A percentile compares a stretch with the other conserved stretches of the same genome.
Conservation (phyloP, 139 green algal species). For the Volvox africanus region DNA sequence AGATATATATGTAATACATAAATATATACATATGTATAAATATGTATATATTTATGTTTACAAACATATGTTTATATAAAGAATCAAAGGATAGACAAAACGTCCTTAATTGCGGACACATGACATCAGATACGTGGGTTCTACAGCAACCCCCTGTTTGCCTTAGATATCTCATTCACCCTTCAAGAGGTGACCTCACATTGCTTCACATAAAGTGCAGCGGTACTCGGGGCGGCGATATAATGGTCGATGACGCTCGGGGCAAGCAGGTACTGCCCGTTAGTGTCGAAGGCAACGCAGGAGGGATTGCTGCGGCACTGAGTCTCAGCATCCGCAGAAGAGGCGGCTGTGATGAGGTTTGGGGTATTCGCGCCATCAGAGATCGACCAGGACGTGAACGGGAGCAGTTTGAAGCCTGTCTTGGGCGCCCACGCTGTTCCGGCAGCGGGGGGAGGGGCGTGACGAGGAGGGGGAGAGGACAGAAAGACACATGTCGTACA, state of each 20-base stretch:
- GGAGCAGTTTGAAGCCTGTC: background rate
- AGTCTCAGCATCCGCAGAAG: background rate
- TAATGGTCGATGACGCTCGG: background rate
- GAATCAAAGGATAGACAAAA: too few species aligned
- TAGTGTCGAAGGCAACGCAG: background rate
- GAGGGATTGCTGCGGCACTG: background rate
- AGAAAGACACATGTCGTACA: background rate
- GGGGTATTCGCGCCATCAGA: background rate
- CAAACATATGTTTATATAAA: too few species aligned
- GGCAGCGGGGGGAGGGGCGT: background rate
- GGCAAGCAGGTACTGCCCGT: background rate
- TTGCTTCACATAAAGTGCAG: background rate
- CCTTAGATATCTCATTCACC: too few species aligned
- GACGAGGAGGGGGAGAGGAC: background rate
- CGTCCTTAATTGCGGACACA: too few species aligned
- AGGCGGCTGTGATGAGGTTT: background rate
- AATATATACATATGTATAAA: background rate
- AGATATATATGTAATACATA: background rate
- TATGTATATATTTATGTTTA: background rate
- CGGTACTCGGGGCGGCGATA: too few species aligned
- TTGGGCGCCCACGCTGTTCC: background rate
- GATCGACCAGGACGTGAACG: background rate
- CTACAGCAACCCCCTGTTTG: too few species aligned
- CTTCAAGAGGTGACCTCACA: too few species aligned
- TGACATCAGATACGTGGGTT: too few species aligned